Conservation (phyloP, 768 basidiomycete genomes). For the Naematelia encephala region DNA sequence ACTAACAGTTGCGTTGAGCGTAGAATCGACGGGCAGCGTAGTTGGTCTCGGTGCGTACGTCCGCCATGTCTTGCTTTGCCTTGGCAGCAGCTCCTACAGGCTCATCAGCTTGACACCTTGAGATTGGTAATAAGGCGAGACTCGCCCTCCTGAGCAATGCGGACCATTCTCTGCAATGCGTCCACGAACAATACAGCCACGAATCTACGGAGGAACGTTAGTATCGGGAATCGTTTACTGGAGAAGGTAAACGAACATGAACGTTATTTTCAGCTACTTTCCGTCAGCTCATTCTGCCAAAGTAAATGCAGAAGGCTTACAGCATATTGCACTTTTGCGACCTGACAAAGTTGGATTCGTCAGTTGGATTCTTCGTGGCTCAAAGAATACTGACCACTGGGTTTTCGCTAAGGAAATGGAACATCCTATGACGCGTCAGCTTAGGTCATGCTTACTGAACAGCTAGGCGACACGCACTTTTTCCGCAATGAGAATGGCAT, state of each 20-base stretch:
- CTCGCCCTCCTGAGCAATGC: slow-evolving; percentile 51
- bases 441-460: not conserved
- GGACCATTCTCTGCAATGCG: slow-evolving; percentile 88
- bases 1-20: slow-evolving; percentile 43
- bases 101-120: not conserved
- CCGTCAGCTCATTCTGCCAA: slow-evolving; percentile 1
- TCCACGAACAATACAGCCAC: slow-evolving; percentile 84
- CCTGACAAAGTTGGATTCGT: slow-evolving; percentile 45
- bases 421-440: slow-evolving; percentile 26
- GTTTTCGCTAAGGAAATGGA: slow-evolving; percentile 56
- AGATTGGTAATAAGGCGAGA: slow-evolving; percentile 12
- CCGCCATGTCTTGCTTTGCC: slow-evolving; percentile 56
- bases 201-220: slow-evolving; percentile 55
- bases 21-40: slow-evolving; percentile 89
- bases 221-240: not conserved
- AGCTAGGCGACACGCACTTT: slow-evolving; percentile 33
- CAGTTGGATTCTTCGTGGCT: slow-evolving; percentile 52
- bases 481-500: slow-evolving; percentile 68
- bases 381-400: slow-evolving; percentile 65
- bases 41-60: slow-evolving; percentile 78
- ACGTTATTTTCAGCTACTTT: slow-evolving; percentile 73
- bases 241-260: slow-evolving; percentile 62
- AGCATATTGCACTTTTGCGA: slow-evolving; percentile 83
- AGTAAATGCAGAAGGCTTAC: slow-evolving; percentile 21
- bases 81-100: slow-evolving; percentile 60